Evolutionary conservation across 1,284 basidiomycete genomes (phyloP).

Genomic region (Ceratobasidium papillatum): DNA sequence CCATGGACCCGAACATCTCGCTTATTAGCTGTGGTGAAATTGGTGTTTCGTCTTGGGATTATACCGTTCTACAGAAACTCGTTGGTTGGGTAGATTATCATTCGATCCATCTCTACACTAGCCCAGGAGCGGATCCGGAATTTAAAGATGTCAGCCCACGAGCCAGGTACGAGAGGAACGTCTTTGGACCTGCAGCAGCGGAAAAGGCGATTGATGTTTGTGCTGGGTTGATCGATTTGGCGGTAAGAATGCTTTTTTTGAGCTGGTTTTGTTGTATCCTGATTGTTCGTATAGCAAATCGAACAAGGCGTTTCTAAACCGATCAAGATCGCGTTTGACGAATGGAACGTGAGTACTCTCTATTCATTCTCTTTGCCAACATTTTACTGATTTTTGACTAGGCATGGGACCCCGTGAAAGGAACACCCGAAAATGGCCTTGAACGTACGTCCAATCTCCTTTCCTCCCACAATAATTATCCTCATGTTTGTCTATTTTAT

Average conservation of each 20-base stretch:
- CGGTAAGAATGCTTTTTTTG: slow-evolving; percentile 40
- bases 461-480: background rate
- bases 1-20: slow-evolving; percentile 67
- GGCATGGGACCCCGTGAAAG: slow-evolving; percentile 43
- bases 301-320: slow-evolving; percentile 36
- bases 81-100: slow-evolving; percentile 53
- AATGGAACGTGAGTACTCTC: slow-evolving; percentile 65
- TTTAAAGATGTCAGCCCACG: slow-evolving; percentile 24
- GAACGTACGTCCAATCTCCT: slow-evolving; percentile 54
- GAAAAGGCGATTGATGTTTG: slow-evolving; percentile 55
- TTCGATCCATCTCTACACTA: slow-evolving; percentile 46
- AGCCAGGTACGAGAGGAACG: slow-evolving; percentile 55
- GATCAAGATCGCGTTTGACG: slow-evolving; percentile 62
- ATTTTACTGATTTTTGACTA: background rate
- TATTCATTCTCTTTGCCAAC: background rate
- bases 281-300: slow-evolving; percentile 5
- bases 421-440: slow-evolving; percentile 61
- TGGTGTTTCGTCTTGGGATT: slow-evolving; percentile 56
- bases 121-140: slow-evolving; percentile 22
- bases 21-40: slow-evolving; percentile 69
- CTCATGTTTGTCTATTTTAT: background rate
- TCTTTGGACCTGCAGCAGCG: slow-evolving; percentile 55
- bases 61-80: slow-evolving; percentile 51
- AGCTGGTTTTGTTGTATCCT: background rate
- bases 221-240: slow-evolving; percentile 55